Percentiles rank a stretch among this genome's conserved stretches.
Evolutionary conservation across 2,329 filamentous ascomycete genomes (phyloP).

Genomic region (Pseudocercospora fuligena): DNA sequence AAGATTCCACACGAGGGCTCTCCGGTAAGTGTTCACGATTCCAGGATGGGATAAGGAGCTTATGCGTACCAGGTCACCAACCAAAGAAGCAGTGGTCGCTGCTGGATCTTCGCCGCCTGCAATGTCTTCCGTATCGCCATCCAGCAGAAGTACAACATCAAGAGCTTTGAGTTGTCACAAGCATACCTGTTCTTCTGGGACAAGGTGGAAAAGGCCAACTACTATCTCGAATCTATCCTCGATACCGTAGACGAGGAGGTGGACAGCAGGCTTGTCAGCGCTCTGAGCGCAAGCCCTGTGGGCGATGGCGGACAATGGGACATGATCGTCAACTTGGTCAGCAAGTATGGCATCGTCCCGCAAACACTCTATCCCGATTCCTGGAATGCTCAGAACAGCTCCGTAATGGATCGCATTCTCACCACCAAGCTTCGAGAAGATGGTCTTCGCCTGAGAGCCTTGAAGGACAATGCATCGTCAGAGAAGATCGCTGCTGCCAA

Average conservation of each 20-base stretch:
- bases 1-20: slow-evolving; percentile 80
- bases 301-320: slow-evolving; percentile 89
- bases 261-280: slow-evolving; percentile 73
- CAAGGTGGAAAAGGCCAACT: slow-evolving; percentile 90
- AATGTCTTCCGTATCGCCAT: slow-evolving; percentile 89
- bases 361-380: slow-evolving; percentile 81
- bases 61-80: slow-evolving; percentile 67
- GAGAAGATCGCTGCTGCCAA: slow-evolving; percentile 61
- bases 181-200: slow-evolving; percentile 92
- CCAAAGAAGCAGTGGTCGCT: slow-evolving; percentile 79
- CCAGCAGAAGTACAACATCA: slow-evolving; percentile 80
- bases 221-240: slow-evolving; percentile 82
- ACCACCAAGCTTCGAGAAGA: slow-evolving; percentile 88
- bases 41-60: neutral
- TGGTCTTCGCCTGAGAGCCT: slow-evolving; percentile 70
- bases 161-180: slow-evolving; percentile 83
- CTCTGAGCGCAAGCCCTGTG: slow-evolving; percentile 69
- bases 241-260: slow-evolving; percentile 73
- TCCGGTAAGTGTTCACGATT: slow-evolving; percentile 48
- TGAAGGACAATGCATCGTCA: slow-evolving; percentile 51
- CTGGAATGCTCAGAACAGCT: slow-evolving; percentile 75
- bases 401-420: slow-evolving; percentile 72
- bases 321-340: slow-evolving; percentile 84
- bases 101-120: slow-evolving; percentile 92
- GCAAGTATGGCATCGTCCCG: slow-evolving; percentile 83